Evolutionary conservation across 306 rosid genomes (phyloP), one percentile per base, ranked within the genome.

Genomic region (Gillenia trifoliata): DNA sequence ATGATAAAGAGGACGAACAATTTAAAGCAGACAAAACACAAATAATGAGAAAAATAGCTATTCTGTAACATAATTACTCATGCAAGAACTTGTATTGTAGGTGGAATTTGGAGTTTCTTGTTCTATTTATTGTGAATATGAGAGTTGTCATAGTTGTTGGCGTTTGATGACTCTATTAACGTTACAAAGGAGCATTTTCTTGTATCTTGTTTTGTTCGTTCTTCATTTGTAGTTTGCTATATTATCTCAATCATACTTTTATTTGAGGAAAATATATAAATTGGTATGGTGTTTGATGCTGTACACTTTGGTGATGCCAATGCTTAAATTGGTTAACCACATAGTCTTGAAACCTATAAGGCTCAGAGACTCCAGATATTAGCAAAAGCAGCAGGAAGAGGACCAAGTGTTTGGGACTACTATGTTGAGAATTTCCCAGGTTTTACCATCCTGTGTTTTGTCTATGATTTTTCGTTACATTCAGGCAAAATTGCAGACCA

Each of bases 1-100:
- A 94, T 82, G 88, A 91, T 83, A 94, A 91, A 94, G 98, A 92
- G 90, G 98, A 94, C 77, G 88, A 88, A 79, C 95, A 90, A 75
- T 94, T 94, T 73, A 97, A 94, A 83, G 91, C 98, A n/a, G 98
- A 94, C 83, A 94, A 94, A 81, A 95, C 92, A 77, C 98, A 91
- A 71, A 96, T 94, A 52, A 88, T 90, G 88, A 88, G 72, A 81
- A 97, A 94, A 89, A 90, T 94, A 66, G 93, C 92, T 36, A 82
- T 93, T 64, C 87, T 89, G 76, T 92, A 88, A 79, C 88, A 76
- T 36, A 82, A 75, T 75, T 83, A 79, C 25, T 82, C 87, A 25
- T 85, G 71, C 87, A 68, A 56, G 28, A 52, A 79, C 74, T 64
- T 29, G 60, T 57, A 68, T 62, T 72, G 61, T 43, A 50, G 41